Conservation (phyloP, 495 filamentous ascomycete species). For the Neurospora pannonica region DNA sequence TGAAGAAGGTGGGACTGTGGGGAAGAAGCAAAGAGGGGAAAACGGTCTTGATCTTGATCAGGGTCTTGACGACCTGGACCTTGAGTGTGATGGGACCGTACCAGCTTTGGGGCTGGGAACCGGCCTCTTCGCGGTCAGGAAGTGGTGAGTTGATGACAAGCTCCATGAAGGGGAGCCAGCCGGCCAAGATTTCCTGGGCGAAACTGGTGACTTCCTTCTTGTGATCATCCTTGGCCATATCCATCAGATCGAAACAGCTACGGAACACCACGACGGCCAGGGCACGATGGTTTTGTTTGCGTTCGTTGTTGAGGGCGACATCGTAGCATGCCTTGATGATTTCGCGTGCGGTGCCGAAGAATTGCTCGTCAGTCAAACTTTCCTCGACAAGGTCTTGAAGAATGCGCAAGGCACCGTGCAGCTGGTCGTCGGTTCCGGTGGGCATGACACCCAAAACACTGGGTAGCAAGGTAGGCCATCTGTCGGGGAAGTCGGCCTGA, state of each 20-base stretch:
- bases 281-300: slow-evolving; percentile 65
- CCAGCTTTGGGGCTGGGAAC: slow-evolving; percentile 45
- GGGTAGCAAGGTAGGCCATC: slow-evolving; percentile 82
- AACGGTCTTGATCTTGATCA: slow-evolving; percentile 78
- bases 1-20: slow-evolving; percentile 71
- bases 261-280: slow-evolving; percentile 83
- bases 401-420: slow-evolving; percentile 82
- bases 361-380: slow-evolving; percentile 84
- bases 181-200: slow-evolving; percentile 69
- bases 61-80: slow-evolving; percentile 80
- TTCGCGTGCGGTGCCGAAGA: slow-evolving; percentile 76
- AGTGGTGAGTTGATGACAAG: slow-evolving; percentile 61
- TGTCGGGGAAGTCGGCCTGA: slow-evolving; percentile 81
- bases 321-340: slow-evolving; percentile 75
- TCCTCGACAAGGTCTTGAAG: slow-evolving; percentile 88
- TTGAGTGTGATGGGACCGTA: slow-evolving; percentile 78
- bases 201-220: slow-evolving; percentile 75
- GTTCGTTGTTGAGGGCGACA: slow-evolving; percentile 63
- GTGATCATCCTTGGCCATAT: slow-evolving; percentile 90
- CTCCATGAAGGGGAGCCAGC: slow-evolving; percentile 82
- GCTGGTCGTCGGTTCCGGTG: slow-evolving; percentile 59
- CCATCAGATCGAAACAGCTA: slow-evolving; percentile 84
- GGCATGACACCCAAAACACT: slow-evolving; percentile 68
- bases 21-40: slow-evolving; percentile 74
- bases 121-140: slow-evolving; percentile 39